Percentiles rank a stretch among this genome's conserved stretches.
Conservation (phyloP, 2,329 filamentous ascomycete genomes). For the Calonectria pseudoreteaudii region DNA sequence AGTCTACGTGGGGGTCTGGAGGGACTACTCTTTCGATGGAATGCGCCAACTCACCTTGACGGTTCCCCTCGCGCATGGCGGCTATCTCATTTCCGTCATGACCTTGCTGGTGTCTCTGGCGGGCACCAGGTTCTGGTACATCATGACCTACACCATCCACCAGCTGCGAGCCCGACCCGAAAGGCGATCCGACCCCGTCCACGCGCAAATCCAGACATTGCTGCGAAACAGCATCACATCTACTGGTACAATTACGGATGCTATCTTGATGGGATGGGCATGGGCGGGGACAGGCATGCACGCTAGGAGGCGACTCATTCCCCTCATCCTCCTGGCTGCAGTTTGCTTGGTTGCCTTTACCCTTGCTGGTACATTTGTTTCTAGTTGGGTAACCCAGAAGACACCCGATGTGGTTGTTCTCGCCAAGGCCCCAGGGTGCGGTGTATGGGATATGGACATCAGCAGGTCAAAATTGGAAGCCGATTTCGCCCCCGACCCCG, state of each 20-base stretch:
- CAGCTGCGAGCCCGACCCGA: neutral
- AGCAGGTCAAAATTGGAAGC: neutral
- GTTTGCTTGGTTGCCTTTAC: neutral
- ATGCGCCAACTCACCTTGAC: neutral
- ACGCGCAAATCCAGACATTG: neutral
- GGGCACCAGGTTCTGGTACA: neutral
- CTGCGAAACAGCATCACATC: neutral
- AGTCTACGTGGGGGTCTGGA: neutral
- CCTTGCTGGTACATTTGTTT: neutral
- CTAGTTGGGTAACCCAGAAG: neutral
- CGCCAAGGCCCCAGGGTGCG: neutral
- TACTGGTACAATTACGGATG: neutral
- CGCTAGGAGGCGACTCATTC: neutral
- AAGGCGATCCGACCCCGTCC: neutral
- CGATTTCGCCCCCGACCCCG: neutral
- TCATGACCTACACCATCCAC: neutral
- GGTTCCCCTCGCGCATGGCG: neutral
- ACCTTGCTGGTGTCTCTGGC: neutral
- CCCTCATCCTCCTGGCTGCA: neutral
- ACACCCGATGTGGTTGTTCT: neutral
- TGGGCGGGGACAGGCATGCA: neutral
- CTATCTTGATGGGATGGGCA: neutral
- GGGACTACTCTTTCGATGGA: neutral
- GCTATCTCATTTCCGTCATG: neutral
- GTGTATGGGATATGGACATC: neutral